Evolutionary conservation across 164 flowering plant genomes (phyloP).

Genomic region (Stephania japonica): DNA sequence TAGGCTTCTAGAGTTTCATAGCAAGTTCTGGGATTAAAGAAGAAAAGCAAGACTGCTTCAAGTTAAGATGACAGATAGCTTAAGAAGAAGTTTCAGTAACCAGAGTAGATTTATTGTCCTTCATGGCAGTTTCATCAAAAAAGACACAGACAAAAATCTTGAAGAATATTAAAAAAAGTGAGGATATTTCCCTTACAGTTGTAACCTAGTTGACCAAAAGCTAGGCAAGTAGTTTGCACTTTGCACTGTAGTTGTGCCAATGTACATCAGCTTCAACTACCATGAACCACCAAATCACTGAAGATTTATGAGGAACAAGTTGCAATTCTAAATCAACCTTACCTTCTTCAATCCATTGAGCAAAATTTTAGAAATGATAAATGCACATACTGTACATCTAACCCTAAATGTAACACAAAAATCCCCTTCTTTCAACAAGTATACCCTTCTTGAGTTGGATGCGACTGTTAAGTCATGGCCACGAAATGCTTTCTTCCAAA

Average conservation of each 20-base stretch:
- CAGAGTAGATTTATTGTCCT: too few species aligned
- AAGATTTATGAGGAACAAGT: not conserved
- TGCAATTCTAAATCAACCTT: not conserved
- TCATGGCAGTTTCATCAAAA: too few species aligned
- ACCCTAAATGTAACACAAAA: not conserved
- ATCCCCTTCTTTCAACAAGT: too few species aligned
- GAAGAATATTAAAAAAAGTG: too few species aligned
- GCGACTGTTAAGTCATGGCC: not conserved
- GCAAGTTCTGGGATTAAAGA: too few species aligned
- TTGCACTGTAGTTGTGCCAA: not conserved
- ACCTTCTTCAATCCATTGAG: not conserved
- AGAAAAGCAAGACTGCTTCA: too few species aligned
- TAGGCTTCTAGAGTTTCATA: too few species aligned
- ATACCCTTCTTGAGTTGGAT: not conserved
- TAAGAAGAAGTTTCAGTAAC: too few species aligned
- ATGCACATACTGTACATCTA: conserved; percentile 15
- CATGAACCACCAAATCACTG: not conserved
- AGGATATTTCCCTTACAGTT: too few species aligned
- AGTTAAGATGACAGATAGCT: too few species aligned
- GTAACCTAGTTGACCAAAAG: not conserved
- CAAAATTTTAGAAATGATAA: not conserved
- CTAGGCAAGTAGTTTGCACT: not conserved
- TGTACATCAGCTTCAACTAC: not conserved
- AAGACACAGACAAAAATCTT: too few species aligned
- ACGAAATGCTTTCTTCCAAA: not conserved